Percentiles rank a stretch among this genome's conserved stretches.
These are phyloP conservation scores for Salix suchowensis DNA, from an alignment of 345 rosid genomes.

Conservation along the genomic window DNA sequence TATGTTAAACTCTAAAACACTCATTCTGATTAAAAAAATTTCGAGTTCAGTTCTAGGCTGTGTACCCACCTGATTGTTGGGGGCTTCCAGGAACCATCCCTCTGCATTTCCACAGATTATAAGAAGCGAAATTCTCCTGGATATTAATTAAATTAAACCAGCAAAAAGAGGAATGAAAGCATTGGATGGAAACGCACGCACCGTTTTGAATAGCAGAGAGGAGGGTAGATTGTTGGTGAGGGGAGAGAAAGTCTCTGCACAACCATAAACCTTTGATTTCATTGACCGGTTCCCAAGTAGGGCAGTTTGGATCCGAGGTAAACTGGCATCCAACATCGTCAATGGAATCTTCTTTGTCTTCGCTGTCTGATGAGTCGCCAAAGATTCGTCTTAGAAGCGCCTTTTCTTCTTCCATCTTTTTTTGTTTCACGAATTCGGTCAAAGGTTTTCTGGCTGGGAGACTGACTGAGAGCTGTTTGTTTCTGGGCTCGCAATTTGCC, in stretches of 20 bases:
- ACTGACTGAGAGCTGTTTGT: too few species aligned
- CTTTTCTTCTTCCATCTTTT: constrained; percentile 14
- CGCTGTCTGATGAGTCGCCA: constrained; percentile 73
- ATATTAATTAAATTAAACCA: background rate
- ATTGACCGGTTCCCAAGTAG: constrained; percentile 49
- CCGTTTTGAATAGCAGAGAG: constrained; percentile 60
- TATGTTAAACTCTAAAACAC: too few species aligned
- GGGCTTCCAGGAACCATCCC: constrained; percentile 70
- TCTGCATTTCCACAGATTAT: constrained; percentile 37
- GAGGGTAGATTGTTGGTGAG: constrained; percentile 44
- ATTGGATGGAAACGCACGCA: constrained; percentile 17
- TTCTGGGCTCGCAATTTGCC: too few species aligned
- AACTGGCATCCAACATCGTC: background rate
- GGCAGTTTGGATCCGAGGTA: background rate
- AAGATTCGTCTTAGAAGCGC: constrained; percentile 40
- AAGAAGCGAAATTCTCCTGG: background rate
- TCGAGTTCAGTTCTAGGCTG: too few species aligned
- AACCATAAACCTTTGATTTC: constrained; percentile 66
- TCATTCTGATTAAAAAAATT: too few species aligned
- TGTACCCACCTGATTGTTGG: constrained; percentile 69
- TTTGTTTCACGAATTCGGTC: background rate
- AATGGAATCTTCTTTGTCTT: constrained; percentile 21
- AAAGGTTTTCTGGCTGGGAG: background rate
- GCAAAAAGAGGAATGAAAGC: background rate
- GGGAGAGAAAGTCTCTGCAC: constrained; percentile 60